These are phyloP conservation scores for Pachyrhizus erosus DNA, from an alignment of 306 rosid species.

Conservation along the genomic window DNA sequence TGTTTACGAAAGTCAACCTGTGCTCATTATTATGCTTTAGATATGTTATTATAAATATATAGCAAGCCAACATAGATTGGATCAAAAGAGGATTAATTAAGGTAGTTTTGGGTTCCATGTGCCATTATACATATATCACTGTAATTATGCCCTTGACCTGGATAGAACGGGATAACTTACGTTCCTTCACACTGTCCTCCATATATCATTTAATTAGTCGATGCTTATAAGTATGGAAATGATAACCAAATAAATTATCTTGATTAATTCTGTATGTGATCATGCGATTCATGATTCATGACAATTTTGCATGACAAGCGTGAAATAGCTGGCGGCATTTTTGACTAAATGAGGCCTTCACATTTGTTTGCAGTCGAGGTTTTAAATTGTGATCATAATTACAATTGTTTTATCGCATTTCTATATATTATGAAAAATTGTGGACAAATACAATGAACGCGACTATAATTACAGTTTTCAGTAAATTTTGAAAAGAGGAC, in stretches of 20 bases:
- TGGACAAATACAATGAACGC: too few relatives aligned
- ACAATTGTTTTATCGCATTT: too few relatives aligned
- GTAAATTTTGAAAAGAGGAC: neutral
- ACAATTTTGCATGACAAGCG: neutral
- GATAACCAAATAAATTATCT: neutral
- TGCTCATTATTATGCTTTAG: constrained; percentile 34
- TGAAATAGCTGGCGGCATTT: neutral
- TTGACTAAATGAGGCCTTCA: neutral
- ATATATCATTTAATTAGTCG: neutral
- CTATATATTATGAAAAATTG: too few relatives aligned
- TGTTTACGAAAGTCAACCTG: constrained; percentile 42
- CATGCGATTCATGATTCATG: constrained; percentile 36
- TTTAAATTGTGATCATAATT: too few relatives aligned
- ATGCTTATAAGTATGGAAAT: neutral
- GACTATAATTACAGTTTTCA: neutral
- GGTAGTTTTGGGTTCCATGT: neutral
- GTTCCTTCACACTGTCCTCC: neutral
- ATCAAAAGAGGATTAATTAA: neutral
- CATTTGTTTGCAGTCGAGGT: neutral
- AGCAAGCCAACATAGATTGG: neutral
- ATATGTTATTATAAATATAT: constrained; percentile 9
- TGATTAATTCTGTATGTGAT: neutral
- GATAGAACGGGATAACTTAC: neutral
- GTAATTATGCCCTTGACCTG: neutral
- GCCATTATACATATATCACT: neutral